Conservation (phyloP, 2,329 filamentous ascomycete genomes). For the Diplodia mutila region DNA sequence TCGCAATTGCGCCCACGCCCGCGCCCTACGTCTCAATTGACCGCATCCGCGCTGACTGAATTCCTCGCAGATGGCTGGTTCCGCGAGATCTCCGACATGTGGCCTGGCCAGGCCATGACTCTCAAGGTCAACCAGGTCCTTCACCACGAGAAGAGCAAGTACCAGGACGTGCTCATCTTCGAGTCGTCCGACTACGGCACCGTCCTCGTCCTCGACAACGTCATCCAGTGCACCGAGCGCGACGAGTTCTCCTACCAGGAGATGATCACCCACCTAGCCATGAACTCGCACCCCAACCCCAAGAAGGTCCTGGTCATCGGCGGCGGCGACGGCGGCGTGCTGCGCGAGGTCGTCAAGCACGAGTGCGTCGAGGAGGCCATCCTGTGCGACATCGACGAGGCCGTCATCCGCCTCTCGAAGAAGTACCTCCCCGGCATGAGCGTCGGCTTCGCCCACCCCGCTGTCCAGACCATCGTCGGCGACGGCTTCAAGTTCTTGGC, state of each 20-base stretch:
- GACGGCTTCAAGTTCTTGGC: constrained; percentile 99
- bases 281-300: constrained; percentile 97
- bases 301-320: constrained; percentile 99
- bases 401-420: constrained; percentile 97
- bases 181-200: constrained; percentile 96
- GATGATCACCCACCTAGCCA: constrained; percentile 98
- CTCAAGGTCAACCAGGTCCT: constrained; percentile 96
- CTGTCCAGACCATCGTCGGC: constrained; percentile 88
- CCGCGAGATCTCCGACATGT: constrained; percentile 98
- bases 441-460: constrained; percentile 89
- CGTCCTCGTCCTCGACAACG: constrained; percentile 96
- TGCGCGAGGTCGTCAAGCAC: constrained; percentile 99
- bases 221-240: constrained; percentile 97
- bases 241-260: constrained; percentile 99
- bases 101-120: constrained; percentile 92
- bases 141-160: constrained; percentile 98
- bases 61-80: constrained; percentile 92
- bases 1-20: not conserved
- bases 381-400: constrained; percentile 99
- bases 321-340: constrained; percentile 94
- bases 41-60: too few species aligned
- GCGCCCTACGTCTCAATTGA: too few species aligned
- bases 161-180: constrained; percentile 99
- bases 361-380: constrained; percentile 93
- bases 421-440: constrained; percentile 95